Base-by-base conservation (phyloP, 2,329 filamentous ascomycete genomes). In the Cladosporium austrohemisphaericum region DNA sequence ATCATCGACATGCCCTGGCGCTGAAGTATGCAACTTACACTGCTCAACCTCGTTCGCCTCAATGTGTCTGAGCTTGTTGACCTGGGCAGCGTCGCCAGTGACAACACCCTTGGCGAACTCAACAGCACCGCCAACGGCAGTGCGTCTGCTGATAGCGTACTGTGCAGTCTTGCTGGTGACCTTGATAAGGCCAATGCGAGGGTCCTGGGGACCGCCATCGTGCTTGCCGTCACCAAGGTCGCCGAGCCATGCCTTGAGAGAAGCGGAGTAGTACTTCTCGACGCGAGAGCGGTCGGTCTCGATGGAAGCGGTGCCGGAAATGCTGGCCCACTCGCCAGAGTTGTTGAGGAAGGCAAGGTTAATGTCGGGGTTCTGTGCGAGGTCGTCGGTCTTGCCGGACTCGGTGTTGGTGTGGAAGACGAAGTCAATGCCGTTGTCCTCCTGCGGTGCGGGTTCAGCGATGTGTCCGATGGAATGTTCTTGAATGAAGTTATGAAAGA, bases 391-490 rank as follows among this genome's bases (percentile, higher is more conserved):
- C 77, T 95, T 95, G 71, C 88, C 83, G 8, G 87, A 90, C 66
- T 92, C 86, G 55, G 88, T 90, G 75, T 95, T 95, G 64, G 89
- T 90, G 75, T 93, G 85, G 78, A 95, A 95, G 68, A 95, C 79
- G 50, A 93, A 79, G 66, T 94, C 89, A 50, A 90, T 77, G 61
- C 86, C 86, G 56, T 84, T 84, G 54, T 77, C 76, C 70, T 94
- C 88, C 86, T 92, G 54, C 4, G 33, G 3, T 25, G 43, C 19
- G 3, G 23, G 10, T 14, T 41, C 13, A 41, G 38, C 22, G 11
- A 10, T 9, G n/a, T 26, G 50, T 60, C 41, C 61, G 54, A 19
- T 41, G n/a, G 20, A 13, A 46, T 29, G 26, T 23, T 48, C 25
- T 41, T 29, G 19, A 6, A 11, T 9, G 14, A 23, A 13, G 43